These are phyloP conservation scores for Pichia cephalocereana DNA, from an alignment of 805 yeast species.

Conservation along the genomic window DNA sequence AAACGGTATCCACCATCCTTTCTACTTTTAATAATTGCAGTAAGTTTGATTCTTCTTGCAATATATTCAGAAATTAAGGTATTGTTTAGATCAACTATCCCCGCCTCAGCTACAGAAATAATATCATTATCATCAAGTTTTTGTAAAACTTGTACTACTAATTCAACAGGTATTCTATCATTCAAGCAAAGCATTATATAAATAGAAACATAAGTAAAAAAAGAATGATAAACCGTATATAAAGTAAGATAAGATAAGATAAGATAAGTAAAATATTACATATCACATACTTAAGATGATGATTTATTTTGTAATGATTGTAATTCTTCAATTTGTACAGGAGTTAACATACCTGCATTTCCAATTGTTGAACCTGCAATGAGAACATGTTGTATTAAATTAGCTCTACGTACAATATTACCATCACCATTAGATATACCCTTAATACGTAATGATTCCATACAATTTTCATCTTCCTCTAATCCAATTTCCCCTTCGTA, in stretches of 20 bases:
- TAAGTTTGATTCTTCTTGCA: background rate
- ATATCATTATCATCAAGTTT: background rate
- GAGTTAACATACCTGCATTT: background rate
- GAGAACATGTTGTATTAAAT: background rate
- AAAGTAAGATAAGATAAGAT: no score
- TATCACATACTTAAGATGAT: background rate
- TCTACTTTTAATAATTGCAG: background rate
- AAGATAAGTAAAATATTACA: no score
- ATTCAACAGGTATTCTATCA: background rate
- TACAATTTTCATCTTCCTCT: conserved; percentile 12
- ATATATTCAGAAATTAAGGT: background rate
- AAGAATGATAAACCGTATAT: no score
- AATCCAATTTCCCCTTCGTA: background rate
- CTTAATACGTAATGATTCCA: conserved; percentile 12
- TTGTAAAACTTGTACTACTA: background rate
- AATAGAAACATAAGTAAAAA: background rate
- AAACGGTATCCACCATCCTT: background rate
- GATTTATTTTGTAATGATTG: background rate
- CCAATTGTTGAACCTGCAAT: background rate
- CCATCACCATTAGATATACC: conserved; percentile 15
- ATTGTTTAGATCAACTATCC: background rate
- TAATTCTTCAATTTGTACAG: background rate
- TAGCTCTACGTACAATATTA: conserved; percentile 6
- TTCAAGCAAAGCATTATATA: conserved; percentile 1
- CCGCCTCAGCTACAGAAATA: background rate